A percentile compares a stretch with the other conserved stretches of the same genome.
These are phyloP conservation scores for Boletus pseudo-olivaceus DNA, from an alignment of 768 basidiomycete species.

Conservation along the genomic window DNA sequence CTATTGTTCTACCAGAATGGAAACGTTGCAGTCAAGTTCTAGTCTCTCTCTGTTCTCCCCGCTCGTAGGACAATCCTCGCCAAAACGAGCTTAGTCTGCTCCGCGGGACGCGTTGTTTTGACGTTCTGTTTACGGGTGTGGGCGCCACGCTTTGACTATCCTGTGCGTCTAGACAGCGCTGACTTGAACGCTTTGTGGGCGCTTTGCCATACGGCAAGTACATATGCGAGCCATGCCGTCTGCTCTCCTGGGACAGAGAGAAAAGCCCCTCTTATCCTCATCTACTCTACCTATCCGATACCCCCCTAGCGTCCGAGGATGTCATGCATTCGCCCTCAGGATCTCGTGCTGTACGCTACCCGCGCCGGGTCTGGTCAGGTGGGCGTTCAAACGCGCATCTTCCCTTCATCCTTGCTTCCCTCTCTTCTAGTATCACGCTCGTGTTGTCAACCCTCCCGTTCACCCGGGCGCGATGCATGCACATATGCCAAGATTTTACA, in stretches of 20 bases:
- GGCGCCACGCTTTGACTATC: background rate
- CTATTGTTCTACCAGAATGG: background rate
- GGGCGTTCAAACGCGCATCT: background rate
- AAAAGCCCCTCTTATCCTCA: no score
- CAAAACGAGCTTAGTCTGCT: background rate
- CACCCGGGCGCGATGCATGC: background rate
- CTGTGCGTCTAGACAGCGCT: background rate
- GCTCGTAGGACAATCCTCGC: background rate
- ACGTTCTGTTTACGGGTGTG: background rate
- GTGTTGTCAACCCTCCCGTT: background rate
- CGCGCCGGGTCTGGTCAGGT: background rate
- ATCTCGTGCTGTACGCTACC: background rate
- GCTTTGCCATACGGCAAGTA: background rate
- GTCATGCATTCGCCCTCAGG: background rate
- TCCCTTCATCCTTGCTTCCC: background rate
- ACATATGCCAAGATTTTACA: background rate
- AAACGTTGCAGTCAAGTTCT: background rate
- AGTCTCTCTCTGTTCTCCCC: background rate
- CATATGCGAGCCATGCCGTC: background rate
- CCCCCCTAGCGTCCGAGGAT: background rate
- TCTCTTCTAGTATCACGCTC: background rate
- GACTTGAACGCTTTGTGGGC: background rate
- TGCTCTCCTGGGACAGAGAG: background rate
- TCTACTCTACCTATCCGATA: no score
- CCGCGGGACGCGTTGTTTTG: background rate